A percentile compares a stretch with the other conserved stretches of the same genome.
Evolutionary conservation across 169 alveolate species (phyloP).

Genomic region (Eimeria sp.): DNA sequence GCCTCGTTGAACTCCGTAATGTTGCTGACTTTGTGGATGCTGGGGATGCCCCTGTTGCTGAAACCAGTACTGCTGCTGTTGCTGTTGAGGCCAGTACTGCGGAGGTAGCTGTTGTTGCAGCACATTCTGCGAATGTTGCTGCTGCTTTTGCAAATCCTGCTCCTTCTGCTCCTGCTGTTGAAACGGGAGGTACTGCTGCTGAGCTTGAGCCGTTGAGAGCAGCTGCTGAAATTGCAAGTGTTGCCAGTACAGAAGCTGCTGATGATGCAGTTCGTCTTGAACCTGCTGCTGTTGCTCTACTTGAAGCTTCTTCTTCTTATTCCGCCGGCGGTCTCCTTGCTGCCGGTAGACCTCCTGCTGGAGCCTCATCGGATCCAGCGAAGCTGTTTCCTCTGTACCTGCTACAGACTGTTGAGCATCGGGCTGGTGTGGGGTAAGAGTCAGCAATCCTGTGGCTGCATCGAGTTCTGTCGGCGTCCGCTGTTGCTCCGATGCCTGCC

Average conservation of each 20-base stretch:
- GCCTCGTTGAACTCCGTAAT: no score
- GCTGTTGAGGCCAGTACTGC: no score
- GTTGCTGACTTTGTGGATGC: no score
- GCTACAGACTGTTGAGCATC: neutral
- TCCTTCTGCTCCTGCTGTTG: neutral
- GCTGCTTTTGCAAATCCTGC: neutral
- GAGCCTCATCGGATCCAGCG: neutral
- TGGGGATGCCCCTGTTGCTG: no score
- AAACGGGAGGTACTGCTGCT: neutral
- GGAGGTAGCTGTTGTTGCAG: neutral
- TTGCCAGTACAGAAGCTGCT: neutral
- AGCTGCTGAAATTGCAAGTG: neutral
- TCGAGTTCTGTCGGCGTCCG: neutral
- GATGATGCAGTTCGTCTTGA: neutral
- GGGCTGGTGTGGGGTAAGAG: neutral
- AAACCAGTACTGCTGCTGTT: no score
- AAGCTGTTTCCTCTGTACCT: neutral
- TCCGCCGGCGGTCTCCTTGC: constrained; percentile 33
- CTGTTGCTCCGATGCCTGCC: neutral
- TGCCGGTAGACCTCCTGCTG: neutral
- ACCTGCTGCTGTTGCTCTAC: constrained; percentile 2
- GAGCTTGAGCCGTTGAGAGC: neutral
- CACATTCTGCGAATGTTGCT: neutral
- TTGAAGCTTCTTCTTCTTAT: neutral
- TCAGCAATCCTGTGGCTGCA: neutral